Evolutionary conservation across 441 rosid species (phyloP), one percentile per base, ranked within the genome.

Genomic region (Eruca vesicaria): DNA sequence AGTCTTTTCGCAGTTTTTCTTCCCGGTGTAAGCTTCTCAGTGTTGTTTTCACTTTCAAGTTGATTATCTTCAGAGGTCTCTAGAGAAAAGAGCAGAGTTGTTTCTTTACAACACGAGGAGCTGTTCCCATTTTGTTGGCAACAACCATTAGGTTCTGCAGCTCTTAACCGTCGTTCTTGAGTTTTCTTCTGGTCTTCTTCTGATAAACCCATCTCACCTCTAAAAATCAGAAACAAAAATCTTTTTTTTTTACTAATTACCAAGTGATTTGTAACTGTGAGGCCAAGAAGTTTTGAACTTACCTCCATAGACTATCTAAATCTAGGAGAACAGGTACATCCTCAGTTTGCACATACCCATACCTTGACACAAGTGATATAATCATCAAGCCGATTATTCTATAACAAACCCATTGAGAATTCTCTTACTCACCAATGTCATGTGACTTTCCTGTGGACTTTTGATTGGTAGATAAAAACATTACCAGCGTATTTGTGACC

Each of bases 401-500:
- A n/a, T 5, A n/a, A n/a, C n/a, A n/a, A n/a, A n/a, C n/a, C n/a
- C n/a, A n/a, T n/a, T n/a, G n/a, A n/a, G 59, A 5, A 5, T 28
- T 55, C 7, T 69, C n/a, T n/a, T 9, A 67, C 86, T 78, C 82
- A 88, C 98, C 97, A 87, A 76, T 93, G 89, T 72, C 97, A 97
- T 0, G 88, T 75, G 63, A 89, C 59, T 68, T 71, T 83, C 60
- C 88, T 87, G 48, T 66, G 78, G 21, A 77, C 64, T 69, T 82
- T 85, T 63, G 83, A 78, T 81, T 91, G 96, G 77, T 88, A 88
- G 53, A 93, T 84, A 23, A 93, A 89, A 23, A 93, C 89, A 76
- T 93, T 91, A 75, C 99, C 99, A 1, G 99, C 97, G 77, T 91
- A 91, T 78, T 88, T 89, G 61, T 96, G 97, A 26, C 99, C 99